phyloP scores from a whole-genome alignment of 306 rosid species.

The Cicer pinnatifidum region DNA sequence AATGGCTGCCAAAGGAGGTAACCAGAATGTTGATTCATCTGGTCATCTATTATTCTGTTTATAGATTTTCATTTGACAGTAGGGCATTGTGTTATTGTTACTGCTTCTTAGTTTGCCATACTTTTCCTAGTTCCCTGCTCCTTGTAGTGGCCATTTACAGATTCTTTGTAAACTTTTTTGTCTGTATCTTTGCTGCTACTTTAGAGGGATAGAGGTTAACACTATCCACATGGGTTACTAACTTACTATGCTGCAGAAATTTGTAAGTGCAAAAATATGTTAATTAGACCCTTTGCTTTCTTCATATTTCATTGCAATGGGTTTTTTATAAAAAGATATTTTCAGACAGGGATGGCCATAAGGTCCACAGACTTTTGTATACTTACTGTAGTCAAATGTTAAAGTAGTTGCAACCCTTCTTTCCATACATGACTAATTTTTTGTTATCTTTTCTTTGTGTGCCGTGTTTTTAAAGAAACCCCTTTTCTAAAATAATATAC shows the following conservation, averaged over 20 bases:
- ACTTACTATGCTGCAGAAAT: neutral
- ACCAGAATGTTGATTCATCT: conserved; percentile 10
- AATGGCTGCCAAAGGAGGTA: conserved; percentile 2
- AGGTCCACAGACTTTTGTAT: no score
- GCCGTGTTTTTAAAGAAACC: no score
- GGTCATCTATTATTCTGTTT: neutral
- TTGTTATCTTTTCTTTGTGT: no score
- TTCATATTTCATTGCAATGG: neutral
- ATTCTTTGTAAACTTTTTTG: neutral
- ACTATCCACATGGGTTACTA: neutral
- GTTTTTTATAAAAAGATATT: no score
- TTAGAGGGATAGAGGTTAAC: neutral
- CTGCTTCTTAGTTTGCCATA: neutral
- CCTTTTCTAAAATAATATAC: no score
- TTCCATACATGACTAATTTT: no score
- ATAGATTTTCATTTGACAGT: neutral
- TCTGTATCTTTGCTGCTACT: neutral
- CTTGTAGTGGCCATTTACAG: neutral
- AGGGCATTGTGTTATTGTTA: neutral
- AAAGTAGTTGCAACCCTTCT: no score
- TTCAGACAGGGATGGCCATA: no score
- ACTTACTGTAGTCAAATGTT: no score
- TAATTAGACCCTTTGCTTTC: neutral
- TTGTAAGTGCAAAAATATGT: neutral
- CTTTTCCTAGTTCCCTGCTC: neutral